Base-by-base conservation (phyloP, 805 yeast genomes). In the Priceomyces castillae region DNA sequence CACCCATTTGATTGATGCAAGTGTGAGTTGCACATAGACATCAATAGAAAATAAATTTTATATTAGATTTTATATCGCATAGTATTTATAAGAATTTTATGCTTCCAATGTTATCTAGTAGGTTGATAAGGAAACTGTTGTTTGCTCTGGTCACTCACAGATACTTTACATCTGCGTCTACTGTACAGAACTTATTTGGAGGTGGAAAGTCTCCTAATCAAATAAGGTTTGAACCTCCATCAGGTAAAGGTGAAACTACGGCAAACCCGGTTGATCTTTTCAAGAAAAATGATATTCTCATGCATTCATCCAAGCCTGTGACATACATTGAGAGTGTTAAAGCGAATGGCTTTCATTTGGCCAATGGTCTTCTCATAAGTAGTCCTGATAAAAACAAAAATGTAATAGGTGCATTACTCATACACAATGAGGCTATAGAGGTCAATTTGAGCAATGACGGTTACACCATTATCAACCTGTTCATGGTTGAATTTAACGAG, bases 391-490 rank as follows among this genome's bases (percentile, higher is more conserved):
- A 59, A 26, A 48, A 61, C 16, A 69, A 70, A 6, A 61, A 69
- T 34, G 57, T 67, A 11, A 65, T 68, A 12, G 84, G 79, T 9
- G 68, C 77, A 1, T 52, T 81, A 15, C 62, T 83, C 3, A 41
- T 82, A 7, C 75, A 77, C 53, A 79, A 68, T 53, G 89, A 84
- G 53, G 76, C 82, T 1, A 78, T 80, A 48, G 84, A 82, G 53
- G 72, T 85, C 33, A 75, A 80, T 50, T 56, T 84, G 35, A 51
- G 67, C 17, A 47, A 69, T 15, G 54, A 61, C n/a, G 77, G 80
- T 1, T 73, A 74, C 44, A 77, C 77, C 39, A 46, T 67, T 18
- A 57, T 64, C 28, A 69, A 73, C 46, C 70, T 70, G 2, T 81
- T 82, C 36, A 62, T 81, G n/a, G 77, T 84, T 11, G 80, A 77